These are phyloP conservation scores for Colletotrichum sp. DNA, from an alignment of 2,329 filamentous ascomycete species.

Conservation along the genomic window DNA sequence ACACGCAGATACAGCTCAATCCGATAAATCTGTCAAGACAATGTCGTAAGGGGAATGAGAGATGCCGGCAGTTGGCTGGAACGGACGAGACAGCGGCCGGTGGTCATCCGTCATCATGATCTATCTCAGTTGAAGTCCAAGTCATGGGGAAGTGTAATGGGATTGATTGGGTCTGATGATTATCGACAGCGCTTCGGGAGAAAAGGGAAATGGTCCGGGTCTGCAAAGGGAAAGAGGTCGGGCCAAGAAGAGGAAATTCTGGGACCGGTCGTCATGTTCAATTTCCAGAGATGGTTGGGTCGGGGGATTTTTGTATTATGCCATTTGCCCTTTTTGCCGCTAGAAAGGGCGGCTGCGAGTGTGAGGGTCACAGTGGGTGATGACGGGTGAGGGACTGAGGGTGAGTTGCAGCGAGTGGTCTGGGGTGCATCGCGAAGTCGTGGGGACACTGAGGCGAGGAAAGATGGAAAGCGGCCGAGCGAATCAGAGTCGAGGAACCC, in stretches of 20 bases:
- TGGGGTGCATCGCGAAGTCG: neutral
- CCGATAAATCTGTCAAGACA: neutral
- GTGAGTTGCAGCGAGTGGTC: neutral
- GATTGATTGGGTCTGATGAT: neutral
- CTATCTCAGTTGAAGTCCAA: neutral
- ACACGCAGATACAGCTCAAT: neutral
- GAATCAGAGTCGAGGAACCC: constrained; percentile 7
- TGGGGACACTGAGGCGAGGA: neutral
- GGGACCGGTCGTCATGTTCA: neutral
- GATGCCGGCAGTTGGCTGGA: neutral
- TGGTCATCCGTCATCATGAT: neutral
- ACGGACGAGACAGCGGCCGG: neutral
- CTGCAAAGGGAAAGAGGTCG: neutral
- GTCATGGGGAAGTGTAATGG: neutral
- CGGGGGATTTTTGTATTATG: neutral
- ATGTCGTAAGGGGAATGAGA: neutral
- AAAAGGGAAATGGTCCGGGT: neutral
- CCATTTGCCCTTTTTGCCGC: constrained; percentile 2
- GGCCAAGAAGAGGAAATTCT: neutral
- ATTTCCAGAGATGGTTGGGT: neutral
- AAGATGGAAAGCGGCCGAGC: neutral
- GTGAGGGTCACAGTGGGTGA: neutral
- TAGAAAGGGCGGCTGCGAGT: neutral
- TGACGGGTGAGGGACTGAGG: neutral
- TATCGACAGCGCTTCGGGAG: neutral